Evolutionary conservation across 495 filamentous ascomycete genomes (phyloP).

Genomic region (Penicillium paradoxum): DNA sequence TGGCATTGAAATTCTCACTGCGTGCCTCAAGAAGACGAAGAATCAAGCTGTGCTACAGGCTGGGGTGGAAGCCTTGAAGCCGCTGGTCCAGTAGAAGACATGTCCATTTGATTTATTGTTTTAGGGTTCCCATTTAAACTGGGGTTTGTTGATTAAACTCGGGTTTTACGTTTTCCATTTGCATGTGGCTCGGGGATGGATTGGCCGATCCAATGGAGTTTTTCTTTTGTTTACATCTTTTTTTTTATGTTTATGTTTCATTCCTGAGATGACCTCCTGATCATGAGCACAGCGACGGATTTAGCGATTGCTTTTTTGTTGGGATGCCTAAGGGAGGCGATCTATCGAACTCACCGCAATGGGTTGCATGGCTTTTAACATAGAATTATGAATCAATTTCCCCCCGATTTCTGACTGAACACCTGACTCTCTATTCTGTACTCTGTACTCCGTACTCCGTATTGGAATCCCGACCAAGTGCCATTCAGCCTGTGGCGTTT

Average conservation of each 20-base stretch:
- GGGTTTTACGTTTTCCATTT: not conserved
- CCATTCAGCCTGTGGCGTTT: not conserved
- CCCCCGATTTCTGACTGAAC: not conserved
- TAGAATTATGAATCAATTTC: constrained; percentile 1
- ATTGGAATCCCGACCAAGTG: not conserved
- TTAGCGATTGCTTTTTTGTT: constrained; percentile 13
- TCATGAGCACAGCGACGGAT: constrained; percentile 12
- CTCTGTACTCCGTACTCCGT: no score
- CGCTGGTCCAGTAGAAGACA: constrained; percentile 41
- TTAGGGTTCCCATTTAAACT: not conserved
- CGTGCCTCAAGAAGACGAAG: constrained; percentile 58
- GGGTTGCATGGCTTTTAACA: not conserved
- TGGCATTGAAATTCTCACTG: constrained; percentile 57
- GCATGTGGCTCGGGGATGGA: constrained; percentile 5
- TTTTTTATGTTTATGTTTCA: constrained; percentile 6
- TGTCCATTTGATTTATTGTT: constrained; percentile 5
- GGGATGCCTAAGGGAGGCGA: not conserved
- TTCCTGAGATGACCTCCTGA: constrained; percentile 2
- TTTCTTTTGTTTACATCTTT: not conserved
- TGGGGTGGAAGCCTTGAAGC: constrained; percentile 58
- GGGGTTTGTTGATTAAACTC: constrained; percentile 6
- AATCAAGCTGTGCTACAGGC: constrained; percentile 60
- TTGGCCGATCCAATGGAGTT: constrained; percentile 3
- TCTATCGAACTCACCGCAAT: not conserved
- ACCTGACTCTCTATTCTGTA: not conserved